Evolutionary conservation across 2,329 filamentous ascomycete genomes (phyloP), one percentile per base, ranked within the genome.

Genomic region (Zasmidium citrigriseum): DNA sequence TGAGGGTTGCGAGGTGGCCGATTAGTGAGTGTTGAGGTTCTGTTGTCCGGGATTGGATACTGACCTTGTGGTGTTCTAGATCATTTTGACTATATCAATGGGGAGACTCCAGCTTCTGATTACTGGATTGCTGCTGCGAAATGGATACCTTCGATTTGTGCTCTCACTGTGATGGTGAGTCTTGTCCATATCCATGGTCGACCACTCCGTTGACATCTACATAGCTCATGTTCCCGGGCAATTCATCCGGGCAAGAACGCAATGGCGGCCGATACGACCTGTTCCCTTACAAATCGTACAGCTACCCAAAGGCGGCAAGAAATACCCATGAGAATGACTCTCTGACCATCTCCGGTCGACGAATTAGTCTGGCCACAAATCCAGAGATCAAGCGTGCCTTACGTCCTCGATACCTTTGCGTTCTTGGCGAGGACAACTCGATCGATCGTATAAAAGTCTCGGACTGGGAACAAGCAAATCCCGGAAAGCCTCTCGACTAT

Each of bases 221-320:
- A 3, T 20, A 45, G 47, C 54, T 57, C 27, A 25, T 46, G 23
- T 57, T 57, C 21, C 49, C 48, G 2, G 54, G 49, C 5, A 41
- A 41, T 18, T 48, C 29, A 16, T 52, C 44, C 14, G 55, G 55
- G n/a, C 55, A 38, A 47, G 55, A 57, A 18, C 55, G 55, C 16
- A 57, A 57, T 25, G 41, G 55, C 24, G 55, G 55, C 23, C 21
- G 48, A 10, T 57, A 57, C 18, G 55, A 52, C 24, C 47, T 51
- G 41, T 57, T 57, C 38, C 48, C 55, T 18, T 57, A 57, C 55
- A 57, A 57, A 44, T 45, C 38, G 38, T 57, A 57, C 29, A 48
- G 41, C 12, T 57, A 57, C 24, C 49, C 55, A 3, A 57, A 57
- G 48, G 41, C 48, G 10, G 55, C 55, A 22, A 38, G 55, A n/a